Percentiles rank a stretch among this genome's conserved stretches.
Conservation (phyloP, 225 moss, liverwort and hornwort genomes). For the Rhytidiadelphus loreus region DNA sequence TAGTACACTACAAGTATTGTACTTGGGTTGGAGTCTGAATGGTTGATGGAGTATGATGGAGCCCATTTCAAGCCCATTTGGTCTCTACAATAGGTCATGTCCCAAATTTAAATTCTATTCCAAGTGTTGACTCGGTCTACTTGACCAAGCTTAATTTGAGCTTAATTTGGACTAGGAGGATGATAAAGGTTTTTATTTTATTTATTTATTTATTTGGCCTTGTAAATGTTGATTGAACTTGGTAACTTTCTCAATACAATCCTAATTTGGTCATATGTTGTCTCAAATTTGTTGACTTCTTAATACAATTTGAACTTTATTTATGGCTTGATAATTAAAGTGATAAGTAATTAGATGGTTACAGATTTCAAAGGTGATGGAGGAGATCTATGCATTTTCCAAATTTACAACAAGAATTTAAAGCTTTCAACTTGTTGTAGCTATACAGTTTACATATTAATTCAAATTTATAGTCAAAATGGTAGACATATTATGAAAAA, state of each 20-base stretch:
- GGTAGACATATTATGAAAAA: not conserved
- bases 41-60: not conserved
- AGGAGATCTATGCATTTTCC: not conserved
- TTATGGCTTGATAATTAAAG: not conserved
- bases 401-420: not conserved
- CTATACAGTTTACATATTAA: not conserved
- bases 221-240: not conserved
- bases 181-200: not conserved
- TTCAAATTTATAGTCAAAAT: not conserved
- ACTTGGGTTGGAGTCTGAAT: too few species aligned
- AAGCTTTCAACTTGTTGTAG: accelerated
- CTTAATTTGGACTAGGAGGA: not conserved
- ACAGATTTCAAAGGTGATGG: not conserved
- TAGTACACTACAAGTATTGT: not conserved
- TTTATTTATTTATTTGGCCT: not conserved
- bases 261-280: not conserved
- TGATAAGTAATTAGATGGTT: not conserved
- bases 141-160: too few species aligned
- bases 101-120: not conserved
- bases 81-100: not conserved
- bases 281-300: not conserved
- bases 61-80: not conserved
- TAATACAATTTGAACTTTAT: not conserved
- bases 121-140: accelerated
- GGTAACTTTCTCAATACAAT: not conserved